These are phyloP conservation scores for Wickerhamiella shivajii DNA, from an alignment of 805 yeast species.

Conservation along the genomic window DNA sequence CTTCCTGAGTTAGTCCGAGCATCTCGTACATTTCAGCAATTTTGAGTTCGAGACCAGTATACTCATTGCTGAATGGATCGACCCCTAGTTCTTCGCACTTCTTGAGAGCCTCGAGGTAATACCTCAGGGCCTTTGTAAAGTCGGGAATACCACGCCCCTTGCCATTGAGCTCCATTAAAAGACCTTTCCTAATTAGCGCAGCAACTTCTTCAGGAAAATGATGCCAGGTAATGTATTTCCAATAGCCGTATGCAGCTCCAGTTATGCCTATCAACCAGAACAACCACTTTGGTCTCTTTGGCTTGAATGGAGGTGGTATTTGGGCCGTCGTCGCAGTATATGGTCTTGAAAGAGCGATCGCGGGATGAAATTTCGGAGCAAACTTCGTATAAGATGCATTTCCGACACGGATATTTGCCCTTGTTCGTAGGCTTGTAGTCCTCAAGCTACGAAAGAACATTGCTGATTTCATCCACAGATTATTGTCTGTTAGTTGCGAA, in stretches of 20 bases:
- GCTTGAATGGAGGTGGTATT: too few relatives aligned
- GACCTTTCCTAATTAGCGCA: slow-evolving; percentile 50
- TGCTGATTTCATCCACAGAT: too few relatives aligned
- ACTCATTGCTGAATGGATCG: slow-evolving; percentile 55
- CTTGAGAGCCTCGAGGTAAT: slow-evolving; percentile 60
- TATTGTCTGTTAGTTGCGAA: too few relatives aligned
- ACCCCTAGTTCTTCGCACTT: slow-evolving; percentile 42
- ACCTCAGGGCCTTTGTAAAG: slow-evolving; percentile 50
- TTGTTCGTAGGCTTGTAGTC: too few relatives aligned
- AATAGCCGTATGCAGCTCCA: slow-evolving; percentile 13
- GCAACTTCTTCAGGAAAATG: slow-evolving; percentile 51
- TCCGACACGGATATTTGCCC: too few relatives aligned
- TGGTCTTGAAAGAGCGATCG: too few relatives aligned
- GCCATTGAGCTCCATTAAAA: slow-evolving; percentile 71
- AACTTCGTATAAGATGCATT: too few relatives aligned
- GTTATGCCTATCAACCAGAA: slow-evolving; percentile 1
- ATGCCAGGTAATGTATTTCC: slow-evolving; percentile 21
- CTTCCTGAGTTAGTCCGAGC: slow-evolving; percentile 45
- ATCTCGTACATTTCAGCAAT: slow-evolving; percentile 77
- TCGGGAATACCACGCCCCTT: slow-evolving; percentile 35
- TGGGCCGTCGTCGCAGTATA: too few relatives aligned
- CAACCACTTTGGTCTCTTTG: slow-evolving; percentile 7
- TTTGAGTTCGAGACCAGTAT: slow-evolving; percentile 81
- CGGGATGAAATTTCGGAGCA: too few relatives aligned
- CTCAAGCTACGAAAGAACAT: too few relatives aligned